phyloP scores from a whole-genome alignment of 257 asterid species.

The Primulina huaijiensis region DNA sequence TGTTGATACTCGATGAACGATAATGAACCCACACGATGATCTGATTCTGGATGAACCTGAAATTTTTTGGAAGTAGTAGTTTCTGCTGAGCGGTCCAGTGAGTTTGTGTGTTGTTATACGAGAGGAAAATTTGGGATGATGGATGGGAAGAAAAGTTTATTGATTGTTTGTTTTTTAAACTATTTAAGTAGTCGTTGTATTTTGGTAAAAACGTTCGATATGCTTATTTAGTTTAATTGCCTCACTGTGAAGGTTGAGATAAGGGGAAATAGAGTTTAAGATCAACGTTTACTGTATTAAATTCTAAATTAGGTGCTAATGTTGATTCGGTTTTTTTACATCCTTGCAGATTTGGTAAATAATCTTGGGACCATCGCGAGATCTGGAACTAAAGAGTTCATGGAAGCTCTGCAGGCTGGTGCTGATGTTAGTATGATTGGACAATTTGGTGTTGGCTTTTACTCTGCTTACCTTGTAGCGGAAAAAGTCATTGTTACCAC shows the following conservation, averaged over 20 bases:
- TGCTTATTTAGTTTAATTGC: too few relatives aligned
- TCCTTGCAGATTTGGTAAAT: constrained; percentile 68
- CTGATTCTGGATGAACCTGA: too few relatives aligned
- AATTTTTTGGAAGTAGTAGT: too few relatives aligned
- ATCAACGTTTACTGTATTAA: too few relatives aligned
- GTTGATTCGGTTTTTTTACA: neutral
- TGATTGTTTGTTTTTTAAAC: too few relatives aligned
- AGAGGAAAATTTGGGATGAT: too few relatives aligned
- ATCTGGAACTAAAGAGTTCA: constrained; percentile 78
- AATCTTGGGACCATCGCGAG: constrained; percentile 78
- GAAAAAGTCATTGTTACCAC: constrained; percentile 73
- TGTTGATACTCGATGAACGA: neutral
- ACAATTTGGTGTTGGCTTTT: constrained; percentile 79
- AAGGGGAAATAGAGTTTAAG: neutral
- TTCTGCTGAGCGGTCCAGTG: too few relatives aligned
- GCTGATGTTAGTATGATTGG: constrained; percentile 95
- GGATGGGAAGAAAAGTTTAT: too few relatives aligned
- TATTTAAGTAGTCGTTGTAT: too few relatives aligned
- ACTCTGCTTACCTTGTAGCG: constrained; percentile 79
- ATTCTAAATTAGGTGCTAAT: neutral
- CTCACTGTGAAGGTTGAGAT: too few relatives aligned
- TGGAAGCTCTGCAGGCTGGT: constrained; percentile 88
- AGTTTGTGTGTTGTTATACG: too few relatives aligned
- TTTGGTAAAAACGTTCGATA: neutral
- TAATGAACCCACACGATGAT: too few relatives aligned